Evolutionary conservation across 768 basidiomycete species (phyloP), one percentile per base, ranked within the genome.

Genomic region (Calocybe gangraenosa): DNA sequence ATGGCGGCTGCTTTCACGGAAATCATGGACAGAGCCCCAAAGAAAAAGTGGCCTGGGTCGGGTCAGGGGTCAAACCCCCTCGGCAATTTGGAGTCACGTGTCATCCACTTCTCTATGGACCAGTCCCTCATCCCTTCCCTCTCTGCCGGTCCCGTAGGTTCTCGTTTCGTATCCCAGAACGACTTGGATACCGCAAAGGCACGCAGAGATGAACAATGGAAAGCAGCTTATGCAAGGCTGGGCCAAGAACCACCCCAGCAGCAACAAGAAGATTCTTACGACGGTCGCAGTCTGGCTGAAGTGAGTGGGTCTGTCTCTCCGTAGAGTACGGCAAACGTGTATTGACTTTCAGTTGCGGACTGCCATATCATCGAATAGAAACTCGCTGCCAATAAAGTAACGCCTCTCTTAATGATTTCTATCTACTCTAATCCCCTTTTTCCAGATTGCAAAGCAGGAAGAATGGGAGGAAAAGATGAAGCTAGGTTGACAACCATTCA

Each of bases 381-480:
- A 89, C 74, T 92, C 46, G 90, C 90, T 54, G 87, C 88, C 35
- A 92, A 92, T 62, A 87, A 78, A 74, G 88, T 88, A 61, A 17
- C 23, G 61, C 71, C 34, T 20, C 22, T 42, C 28, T 23, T 28
- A 33, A 4, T 17, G 21, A 13, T 3, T 40, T 39, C 15, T 23
- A 38, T 23, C 34, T 14, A 7, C 34, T 34, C 58, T 43, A 34
- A 57, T 28, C 37, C 14, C 32, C 39, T 40, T 60, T 50, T 52
- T 11, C 43, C 43, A 90, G 87, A 80, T 83, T 57, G 88, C 87
- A 52, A 91, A 92, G 63, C 88, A 92, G 66, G 90, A 92, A 63
- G 87, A 92, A 79, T 92, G 88, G 87, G 90, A 92, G 60, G 87
- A 90, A 62, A 87, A 87, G 61, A 88, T 81, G 49, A 91, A 90